These are phyloP conservation scores for Hemileccinum impolitum DNA, from an alignment of 768 basidiomycete species.

Conservation along the genomic window DNA sequence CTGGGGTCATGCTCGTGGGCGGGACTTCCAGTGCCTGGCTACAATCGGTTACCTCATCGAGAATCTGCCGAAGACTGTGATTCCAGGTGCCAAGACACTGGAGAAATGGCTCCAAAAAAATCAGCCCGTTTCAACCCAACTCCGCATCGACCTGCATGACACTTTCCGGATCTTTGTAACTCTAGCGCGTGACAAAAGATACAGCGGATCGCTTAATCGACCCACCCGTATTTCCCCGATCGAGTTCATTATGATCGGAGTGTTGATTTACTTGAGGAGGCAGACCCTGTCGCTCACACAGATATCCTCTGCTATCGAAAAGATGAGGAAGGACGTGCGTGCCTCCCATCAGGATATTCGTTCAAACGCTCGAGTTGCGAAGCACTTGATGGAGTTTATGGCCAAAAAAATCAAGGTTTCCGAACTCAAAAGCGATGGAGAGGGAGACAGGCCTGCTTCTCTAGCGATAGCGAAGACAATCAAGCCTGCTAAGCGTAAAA, in stretches of 20 bases:
- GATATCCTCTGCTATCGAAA: slow-evolving; percentile 40
- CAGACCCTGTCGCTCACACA: slow-evolving; percentile 35
- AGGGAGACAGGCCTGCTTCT: slow-evolving; percentile 30
- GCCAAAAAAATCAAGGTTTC: slow-evolving; percentile 30
- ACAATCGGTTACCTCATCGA: slow-evolving; percentile 35
- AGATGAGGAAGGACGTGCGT: slow-evolving; percentile 39
- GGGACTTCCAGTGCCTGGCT: slow-evolving; percentile 45
- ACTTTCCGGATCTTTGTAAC: slow-evolving; percentile 35
- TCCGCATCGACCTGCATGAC: slow-evolving; percentile 28
- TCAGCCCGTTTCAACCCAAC: slow-evolving; percentile 24
- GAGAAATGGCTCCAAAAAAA: slow-evolving; percentile 37
- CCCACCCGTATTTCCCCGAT: slow-evolving; percentile 39
- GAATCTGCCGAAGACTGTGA: slow-evolving; percentile 25
- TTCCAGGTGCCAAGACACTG: slow-evolving; percentile 27
- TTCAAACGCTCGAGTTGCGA: slow-evolving; percentile 35
- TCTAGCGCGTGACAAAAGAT: slow-evolving; percentile 32
- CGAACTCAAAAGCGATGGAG: slow-evolving; percentile 31
- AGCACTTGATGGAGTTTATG: slow-evolving; percentile 32
- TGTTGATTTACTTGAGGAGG: slow-evolving; percentile 39
- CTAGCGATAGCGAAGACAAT: slow-evolving; percentile 4
- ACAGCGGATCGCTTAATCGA: slow-evolving; percentile 31
- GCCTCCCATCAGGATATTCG: slow-evolving; percentile 39
- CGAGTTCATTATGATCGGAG: slow-evolving; percentile 44
- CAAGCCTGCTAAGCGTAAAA: slow-evolving; percentile 27
- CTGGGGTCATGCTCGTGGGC: slow-evolving; percentile 43